These are phyloP conservation scores for Hamigera avellanea DNA, from an alignment of 495 filamentous ascomycete species.

Conservation along the genomic window DNA sequence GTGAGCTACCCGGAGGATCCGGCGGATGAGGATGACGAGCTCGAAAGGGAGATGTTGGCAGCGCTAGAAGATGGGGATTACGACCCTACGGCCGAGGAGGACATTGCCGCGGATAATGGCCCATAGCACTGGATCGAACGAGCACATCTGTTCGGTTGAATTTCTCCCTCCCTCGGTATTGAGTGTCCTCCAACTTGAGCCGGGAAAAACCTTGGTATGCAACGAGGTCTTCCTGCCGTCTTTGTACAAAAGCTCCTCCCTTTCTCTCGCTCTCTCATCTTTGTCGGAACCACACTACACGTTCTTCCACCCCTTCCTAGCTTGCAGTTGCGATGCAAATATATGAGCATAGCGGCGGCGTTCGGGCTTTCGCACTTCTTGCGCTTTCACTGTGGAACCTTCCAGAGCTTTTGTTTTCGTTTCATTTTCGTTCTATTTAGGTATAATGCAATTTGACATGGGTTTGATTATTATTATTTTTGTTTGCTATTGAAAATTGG, in stretches of 20 bases:
- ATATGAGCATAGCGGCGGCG: slow-evolving; percentile 30
- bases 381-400: neutral
- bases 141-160: too few relatives aligned
- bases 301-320: slow-evolving; percentile 5
- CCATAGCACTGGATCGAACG: too few relatives aligned
- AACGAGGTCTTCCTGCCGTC: too few relatives aligned
- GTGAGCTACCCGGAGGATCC: slow-evolving; percentile 17
- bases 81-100: slow-evolving; percentile 21
- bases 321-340: slow-evolving; percentile 15
- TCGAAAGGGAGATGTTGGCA: slow-evolving; percentile 57
- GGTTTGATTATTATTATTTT: too few relatives aligned
- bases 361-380: slow-evolving; percentile 8
- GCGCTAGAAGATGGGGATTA: slow-evolving; percentile 46
- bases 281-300: neutral
- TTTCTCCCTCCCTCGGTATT: too few relatives aligned
- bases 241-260: too few relatives aligned
- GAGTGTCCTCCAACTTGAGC: too few relatives aligned
- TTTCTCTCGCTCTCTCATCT: too few relatives aligned
- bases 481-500: too few relatives aligned
- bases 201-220: too few relatives aligned
- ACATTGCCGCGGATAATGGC: slow-evolving; percentile 17
- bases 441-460: too few relatives aligned
- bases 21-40: slow-evolving; percentile 45
- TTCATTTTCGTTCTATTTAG: too few relatives aligned
- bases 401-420: slow-evolving; percentile 2